phyloP scores from a whole-genome alignment of 257 asterid genomes.

The Nyctanthes arbortristis region DNA sequence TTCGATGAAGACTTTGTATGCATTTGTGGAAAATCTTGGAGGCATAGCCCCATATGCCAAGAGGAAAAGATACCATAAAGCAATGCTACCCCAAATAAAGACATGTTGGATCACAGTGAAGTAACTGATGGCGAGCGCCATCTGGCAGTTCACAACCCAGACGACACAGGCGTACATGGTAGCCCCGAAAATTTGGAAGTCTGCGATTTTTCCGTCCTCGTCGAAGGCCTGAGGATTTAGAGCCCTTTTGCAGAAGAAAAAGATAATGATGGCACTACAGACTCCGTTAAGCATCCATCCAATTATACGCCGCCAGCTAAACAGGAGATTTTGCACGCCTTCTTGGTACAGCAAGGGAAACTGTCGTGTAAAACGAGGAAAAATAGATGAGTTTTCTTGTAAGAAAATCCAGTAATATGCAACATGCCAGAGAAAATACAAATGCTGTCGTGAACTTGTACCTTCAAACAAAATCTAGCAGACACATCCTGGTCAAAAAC shows the following conservation, averaged over 20 bases:
- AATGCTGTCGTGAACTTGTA: constrained; percentile 8
- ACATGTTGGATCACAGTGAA: constrained; percentile 84
- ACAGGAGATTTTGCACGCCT: constrained; percentile 84
- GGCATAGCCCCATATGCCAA: constrained; percentile 66
- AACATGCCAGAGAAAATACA: background rate
- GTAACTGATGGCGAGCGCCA: constrained; percentile 85
- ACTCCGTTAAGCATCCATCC: constrained; percentile 97
- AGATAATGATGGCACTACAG: constrained; percentile 62
- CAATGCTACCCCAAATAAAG: constrained; percentile 88
- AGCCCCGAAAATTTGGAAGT: constrained; percentile 60
- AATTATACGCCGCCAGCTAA: constrained; percentile 85
- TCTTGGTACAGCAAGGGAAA: constrained; percentile 97
- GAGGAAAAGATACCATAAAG: constrained; percentile 80
- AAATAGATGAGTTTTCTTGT: background rate
- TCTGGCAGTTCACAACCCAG: constrained; percentile 92
- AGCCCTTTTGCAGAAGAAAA: constrained; percentile 63
- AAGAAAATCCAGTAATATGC: background rate
- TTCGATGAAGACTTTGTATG: constrained; percentile 68
- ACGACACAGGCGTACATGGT: constrained; percentile 82
- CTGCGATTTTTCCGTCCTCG: constrained; percentile 65
- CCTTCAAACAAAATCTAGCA: constrained; percentile 58
- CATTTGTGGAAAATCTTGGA: constrained; percentile 50
- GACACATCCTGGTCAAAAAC: constrained; percentile 77
- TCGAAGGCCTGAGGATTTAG: constrained; percentile 66
- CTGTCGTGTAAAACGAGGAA: constrained; percentile 43